A percentile compares a stretch with the other conserved stretches of the same genome.
phyloP scores from a whole-genome alignment of 208 protist genomes.

The Acanthamoeba healyi region DNA sequence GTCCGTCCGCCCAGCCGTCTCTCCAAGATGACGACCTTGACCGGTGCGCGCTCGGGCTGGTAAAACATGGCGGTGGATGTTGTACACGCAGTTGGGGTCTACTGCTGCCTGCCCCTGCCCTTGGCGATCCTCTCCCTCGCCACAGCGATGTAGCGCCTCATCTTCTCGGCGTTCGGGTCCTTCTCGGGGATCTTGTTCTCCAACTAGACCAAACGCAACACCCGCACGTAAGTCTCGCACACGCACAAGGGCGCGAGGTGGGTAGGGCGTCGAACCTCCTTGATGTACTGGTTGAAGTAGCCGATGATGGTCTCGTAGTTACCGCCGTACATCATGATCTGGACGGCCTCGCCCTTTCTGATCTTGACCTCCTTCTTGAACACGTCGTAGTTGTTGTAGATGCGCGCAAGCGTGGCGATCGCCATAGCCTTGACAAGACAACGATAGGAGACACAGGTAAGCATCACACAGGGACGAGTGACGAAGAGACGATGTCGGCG shows the following conservation, averaged over 20 bases:
- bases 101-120: constrained; percentile 6
- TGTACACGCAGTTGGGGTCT: background rate
- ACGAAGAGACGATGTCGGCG: background rate
- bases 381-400: constrained; percentile 96
- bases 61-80: too few relatives aligned
- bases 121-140: constrained; percentile 6
- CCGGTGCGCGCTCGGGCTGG: too few relatives aligned
- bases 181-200: constrained; percentile 69
- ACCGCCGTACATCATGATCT: constrained; percentile 75
- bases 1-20: too few relatives aligned
- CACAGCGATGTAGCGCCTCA: constrained; percentile 23
- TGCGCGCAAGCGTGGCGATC: constrained; percentile 94
- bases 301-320: constrained; percentile 42
- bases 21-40: too few relatives aligned
- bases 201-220: background rate
- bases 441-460: too few relatives aligned
- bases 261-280: too few relatives aligned
- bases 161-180: constrained; percentile 74
- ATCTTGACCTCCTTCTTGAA: constrained; percentile 96
- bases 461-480: too few relatives aligned
- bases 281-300: constrained; percentile 74
- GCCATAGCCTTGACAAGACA: constrained; percentile 92
- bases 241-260: too few relatives aligned
- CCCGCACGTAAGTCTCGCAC: too few relatives aligned
- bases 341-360: constrained; percentile 89